Conservation (phyloP, 108 stramenopile species). For the Aurantiochytrium sp. region DNA sequence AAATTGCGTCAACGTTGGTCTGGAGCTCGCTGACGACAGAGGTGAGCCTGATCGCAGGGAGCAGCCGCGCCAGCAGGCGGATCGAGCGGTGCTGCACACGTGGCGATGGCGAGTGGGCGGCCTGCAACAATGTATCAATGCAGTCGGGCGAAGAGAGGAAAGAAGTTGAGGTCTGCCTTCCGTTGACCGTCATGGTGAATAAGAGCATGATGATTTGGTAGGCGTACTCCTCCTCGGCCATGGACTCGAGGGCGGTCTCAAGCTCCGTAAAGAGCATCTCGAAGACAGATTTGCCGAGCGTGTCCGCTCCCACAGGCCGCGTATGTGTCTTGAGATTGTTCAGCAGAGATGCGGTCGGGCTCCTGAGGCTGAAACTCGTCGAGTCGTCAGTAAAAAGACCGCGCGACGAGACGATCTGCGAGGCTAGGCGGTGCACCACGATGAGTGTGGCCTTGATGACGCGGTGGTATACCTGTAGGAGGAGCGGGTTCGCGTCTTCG, state of each 20-base stretch:
- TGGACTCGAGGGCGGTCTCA: background rate
- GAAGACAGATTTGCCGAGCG: slow-evolving; percentile 16
- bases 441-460: background rate
- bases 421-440: background rate
- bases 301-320: background rate
- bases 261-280: slow-evolving; percentile 26
- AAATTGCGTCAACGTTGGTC: background rate
- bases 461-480: background rate
- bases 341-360: background rate
- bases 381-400: background rate
- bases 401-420: background rate
- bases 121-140: background rate
- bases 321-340: slow-evolving; percentile 14
- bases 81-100: slow-evolving; percentile 8
- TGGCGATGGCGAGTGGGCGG: background rate
- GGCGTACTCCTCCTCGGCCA: background rate
- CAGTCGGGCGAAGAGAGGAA: background rate
- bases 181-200: background rate
- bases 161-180: background rate
- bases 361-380: slow-evolving; percentile 4
- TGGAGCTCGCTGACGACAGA: background rate
- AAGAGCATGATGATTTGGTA: slow-evolving; percentile 22
- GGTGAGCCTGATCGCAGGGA: background rate
- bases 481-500: background rate
- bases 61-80: background rate